A percentile compares a stretch with the other conserved stretches of the same genome.
phyloP scores from a whole-genome alignment of 352 stramenopile species.

The Blastocystis sp. region DNA sequence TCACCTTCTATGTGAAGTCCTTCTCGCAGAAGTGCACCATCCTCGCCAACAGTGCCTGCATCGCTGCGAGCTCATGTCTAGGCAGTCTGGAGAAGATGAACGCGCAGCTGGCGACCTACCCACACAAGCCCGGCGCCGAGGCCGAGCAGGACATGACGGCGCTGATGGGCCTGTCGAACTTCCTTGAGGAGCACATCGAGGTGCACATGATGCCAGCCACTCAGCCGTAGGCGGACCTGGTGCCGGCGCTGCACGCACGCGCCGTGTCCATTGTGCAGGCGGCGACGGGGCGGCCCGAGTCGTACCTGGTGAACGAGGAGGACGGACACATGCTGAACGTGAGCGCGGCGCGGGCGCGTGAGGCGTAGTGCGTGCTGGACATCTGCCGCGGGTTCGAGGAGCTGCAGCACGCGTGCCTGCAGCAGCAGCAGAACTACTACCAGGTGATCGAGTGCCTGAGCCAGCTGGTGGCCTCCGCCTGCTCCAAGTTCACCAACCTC shows the following conservation, averaged over 20 bases:
- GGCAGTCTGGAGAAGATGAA: slow-evolving; percentile 12
- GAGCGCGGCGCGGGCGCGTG: background rate
- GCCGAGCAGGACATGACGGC: background rate
- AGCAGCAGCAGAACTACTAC: slow-evolving; percentile 21
- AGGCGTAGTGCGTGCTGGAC: slow-evolving; percentile 15
- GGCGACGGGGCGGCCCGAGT: slow-evolving; percentile 14
- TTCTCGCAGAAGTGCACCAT: slow-evolving; percentile 31
- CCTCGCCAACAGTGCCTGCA: slow-evolving; percentile 5
- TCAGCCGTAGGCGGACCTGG: background rate
- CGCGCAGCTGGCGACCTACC: background rate
- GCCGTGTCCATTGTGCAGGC: slow-evolving; percentile 17
- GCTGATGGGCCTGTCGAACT: slow-evolving; percentile 36
- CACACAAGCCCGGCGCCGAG: background rate
- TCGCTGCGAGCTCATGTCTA: background rate
- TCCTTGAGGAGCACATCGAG: slow-evolving; percentile 43
- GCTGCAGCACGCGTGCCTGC: background rate
- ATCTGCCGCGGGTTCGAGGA: background rate
- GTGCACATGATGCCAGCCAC: background rate
- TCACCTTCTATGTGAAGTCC: slow-evolving; percentile 54
- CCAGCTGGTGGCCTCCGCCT: background rate
- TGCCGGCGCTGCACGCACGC: background rate
- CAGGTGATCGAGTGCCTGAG: background rate
- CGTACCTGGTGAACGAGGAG: slow-evolving; percentile 44
- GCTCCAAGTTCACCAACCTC: slow-evolving; percentile 53
- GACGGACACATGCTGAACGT: background rate